Evolutionary conservation across 1,139 yeast species (phyloP), one percentile per base, ranked within the genome.

Genomic region (Blastobotrys malaysiensis): DNA sequence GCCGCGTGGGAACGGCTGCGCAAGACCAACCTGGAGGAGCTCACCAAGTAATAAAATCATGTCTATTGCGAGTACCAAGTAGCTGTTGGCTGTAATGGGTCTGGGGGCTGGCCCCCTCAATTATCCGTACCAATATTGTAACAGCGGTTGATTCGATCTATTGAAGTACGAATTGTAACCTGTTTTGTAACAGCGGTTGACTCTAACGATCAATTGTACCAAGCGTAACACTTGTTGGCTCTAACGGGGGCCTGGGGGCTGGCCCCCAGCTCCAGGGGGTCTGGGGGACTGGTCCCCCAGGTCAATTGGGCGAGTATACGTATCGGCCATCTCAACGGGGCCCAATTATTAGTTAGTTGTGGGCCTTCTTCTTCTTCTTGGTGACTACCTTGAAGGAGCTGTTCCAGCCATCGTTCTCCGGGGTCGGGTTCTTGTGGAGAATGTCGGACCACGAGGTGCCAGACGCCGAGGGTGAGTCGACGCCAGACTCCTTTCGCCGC

Each of bases 371-470:
- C 51, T 53, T 53, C 76, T 85, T 87, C 70, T 84, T 85, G 49
- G 82, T 74, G 21, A 82, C 86, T 44, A 84, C 87, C 69, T 82
- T 84, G 72, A 84, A 84, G 52, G 78, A 73, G 51, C 71, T 67
- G 54, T 80, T 86, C 95, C 96, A 88, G 45, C 91, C 96, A 59
- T 88, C 96, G 60, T 75, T 77, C 46, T 77, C 78, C 43, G 79
- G 71, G 48, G 68, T 61, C 43, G 73, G 69, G 57, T 86, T 74
- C 88, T 96, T 86, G 52, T 82, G 77, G 56, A 81, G 70, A 36
- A 82, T 85, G 62, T 80, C 83, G 58, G 77, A 76, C 75, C 75
- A 71, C 5, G 69, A 59, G 49, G 64, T 65, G 26, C 61, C 61
- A 7, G 39, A 14, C 58, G 59, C 55, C 20, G 57, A 56, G 52